Base-by-base conservation (phyloP, 257 asterid genomes). In the Scutellaria galericulata region DNA sequence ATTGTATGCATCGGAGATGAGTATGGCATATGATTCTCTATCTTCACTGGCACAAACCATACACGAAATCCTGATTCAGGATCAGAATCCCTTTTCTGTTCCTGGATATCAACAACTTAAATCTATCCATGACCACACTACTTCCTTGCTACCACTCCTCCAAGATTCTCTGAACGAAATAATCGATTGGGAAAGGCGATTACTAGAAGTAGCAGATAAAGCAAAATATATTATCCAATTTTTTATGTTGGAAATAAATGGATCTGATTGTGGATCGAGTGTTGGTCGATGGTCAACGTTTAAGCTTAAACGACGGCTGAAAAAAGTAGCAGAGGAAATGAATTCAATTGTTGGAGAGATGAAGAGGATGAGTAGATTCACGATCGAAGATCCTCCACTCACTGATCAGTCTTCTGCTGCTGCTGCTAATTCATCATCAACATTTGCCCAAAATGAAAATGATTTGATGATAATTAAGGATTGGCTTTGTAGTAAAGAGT, bases 161-260 rank as follows among this genome's bases (percentile, higher is more conserved):
- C 53, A 63, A 4, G 10, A 44, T 18, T 22, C 5, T 8, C 63
- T 42, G 0, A 41, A 53, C 4, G 40, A 53, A 68, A 11, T 20
- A 44, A 54, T 2, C 74, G 12, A 22, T 45, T 68, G 54, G 55
- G 65, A 68, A 20, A 55, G 44, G 0, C 13, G 61, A 39, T 52
- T 68, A 12, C 39, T 24, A 64, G 64, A 52, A 4, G 3, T 39
- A 42, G 50, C 39, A 6, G 7, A 54, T 18, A 22, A 68, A 54
- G 74, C 64, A 0, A 64, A 68, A n/a, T 45, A 68, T 54, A 27
- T 11, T 40, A 11, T 68, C 5, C 65, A 68, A 11, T 12, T 11
- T 40, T 10, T 54, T 22, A 20, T 54, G 9, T 22, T 24, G 10
- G 53, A 20, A 12, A 9, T 6, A 15, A 9, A 42, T 11, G 10